Evolutionary conservation across 306 rosid genomes (phyloP).

Genomic region (Dalbergia oliveri): DNA sequence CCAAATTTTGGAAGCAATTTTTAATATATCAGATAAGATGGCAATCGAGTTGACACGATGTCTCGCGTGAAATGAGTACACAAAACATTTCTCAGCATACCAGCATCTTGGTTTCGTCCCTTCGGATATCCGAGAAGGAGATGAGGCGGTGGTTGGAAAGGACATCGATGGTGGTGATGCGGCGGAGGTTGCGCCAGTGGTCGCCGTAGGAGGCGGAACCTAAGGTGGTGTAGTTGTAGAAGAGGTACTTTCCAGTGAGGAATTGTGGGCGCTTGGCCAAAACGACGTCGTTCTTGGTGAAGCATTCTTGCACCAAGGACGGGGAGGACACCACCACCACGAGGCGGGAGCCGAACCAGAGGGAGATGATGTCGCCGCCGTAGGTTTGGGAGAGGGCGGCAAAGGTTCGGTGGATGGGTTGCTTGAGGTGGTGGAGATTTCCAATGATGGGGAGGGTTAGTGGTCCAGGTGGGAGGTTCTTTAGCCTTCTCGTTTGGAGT

Average conservation of each 20-base stretch:
- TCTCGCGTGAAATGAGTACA: no score
- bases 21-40: no score
- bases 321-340: conserved; percentile 39
- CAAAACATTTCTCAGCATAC: background rate
- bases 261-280: conserved; percentile 31
- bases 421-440: conserved; percentile 49
- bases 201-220: conserved; percentile 37
- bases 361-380: conserved; percentile 28
- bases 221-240: conserved; percentile 40
- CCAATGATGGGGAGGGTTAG: conserved; percentile 42
- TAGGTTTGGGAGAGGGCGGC: conserved; percentile 13
- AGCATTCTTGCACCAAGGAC: conserved; percentile 33
- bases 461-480: conserved; percentile 48
- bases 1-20: no score
- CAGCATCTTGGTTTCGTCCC: conserved; percentile 28
- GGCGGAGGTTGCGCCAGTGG: conserved; percentile 52
- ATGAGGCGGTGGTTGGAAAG: conserved; percentile 44
- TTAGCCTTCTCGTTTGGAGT: conserved; percentile 16
- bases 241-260: conserved; percentile 37
- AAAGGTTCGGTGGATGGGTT: conserved; percentile 44
- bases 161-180: conserved; percentile 46
- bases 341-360: conserved; percentile 47
- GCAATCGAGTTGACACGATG: no score
- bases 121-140: conserved; percentile 36
- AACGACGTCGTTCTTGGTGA: conserved; percentile 34